phyloP scores from a whole-genome alignment of 768 basidiomycete genomes.

The Boletus insuetus region DNA sequence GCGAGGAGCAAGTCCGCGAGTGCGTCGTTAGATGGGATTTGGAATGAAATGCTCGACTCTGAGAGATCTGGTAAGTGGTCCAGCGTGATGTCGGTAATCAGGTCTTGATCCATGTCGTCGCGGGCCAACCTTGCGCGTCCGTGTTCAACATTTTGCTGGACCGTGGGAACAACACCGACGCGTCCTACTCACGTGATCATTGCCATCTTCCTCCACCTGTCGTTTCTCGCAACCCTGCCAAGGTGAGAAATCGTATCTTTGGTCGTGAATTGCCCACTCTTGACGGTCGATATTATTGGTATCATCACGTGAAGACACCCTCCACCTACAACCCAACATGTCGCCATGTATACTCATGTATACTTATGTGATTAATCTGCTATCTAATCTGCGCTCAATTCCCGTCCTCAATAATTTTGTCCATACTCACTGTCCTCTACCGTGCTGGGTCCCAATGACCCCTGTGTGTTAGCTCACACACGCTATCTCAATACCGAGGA shows the following conservation, averaged over 20 bases:
- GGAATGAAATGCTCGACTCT: conserved; percentile 40
- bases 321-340: conserved; percentile 5
- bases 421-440: no score
- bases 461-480: background rate
- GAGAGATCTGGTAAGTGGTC: conserved; percentile 57
- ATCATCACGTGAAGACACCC: conserved; percentile 1
- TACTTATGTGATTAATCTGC: conserved; percentile 9
- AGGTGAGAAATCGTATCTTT: no score
- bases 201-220: background rate
- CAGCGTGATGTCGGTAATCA: conserved; percentile 43
- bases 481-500: background rate
- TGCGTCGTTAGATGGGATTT: conserved; percentile 43
- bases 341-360: conserved; percentile 13
- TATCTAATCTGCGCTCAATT: conserved; percentile 9
- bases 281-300: background rate
- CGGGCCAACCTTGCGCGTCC: background rate
- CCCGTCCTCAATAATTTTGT: background rate
- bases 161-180: conserved; percentile 28
- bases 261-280: no score
- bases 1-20: conserved; percentile 35
- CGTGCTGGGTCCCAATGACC: no score
- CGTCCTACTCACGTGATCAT: conserved; percentile 29
- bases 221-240: no score
- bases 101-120: conserved; percentile 19
- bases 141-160: conserved; percentile 7